These are phyloP conservation scores for Colletotrichum sp. DNA, from an alignment of 2,329 filamentous ascomycete species.

Conservation along the genomic window DNA sequence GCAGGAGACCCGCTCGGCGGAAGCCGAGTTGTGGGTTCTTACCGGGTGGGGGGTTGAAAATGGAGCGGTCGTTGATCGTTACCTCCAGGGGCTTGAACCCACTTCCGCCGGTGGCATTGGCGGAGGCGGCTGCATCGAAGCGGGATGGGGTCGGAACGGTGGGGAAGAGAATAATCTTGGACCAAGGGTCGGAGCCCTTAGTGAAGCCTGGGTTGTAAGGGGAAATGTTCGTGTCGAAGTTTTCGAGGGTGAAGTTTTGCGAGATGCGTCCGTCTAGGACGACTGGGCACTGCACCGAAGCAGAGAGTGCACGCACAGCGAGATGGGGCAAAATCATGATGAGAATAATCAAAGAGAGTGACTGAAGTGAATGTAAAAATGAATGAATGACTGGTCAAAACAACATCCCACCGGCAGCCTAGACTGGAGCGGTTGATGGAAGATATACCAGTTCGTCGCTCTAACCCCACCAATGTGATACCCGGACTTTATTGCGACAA, in stretches of 20 bases:
- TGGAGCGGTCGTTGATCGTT: constrained; percentile 61
- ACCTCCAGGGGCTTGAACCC: constrained; percentile 48
- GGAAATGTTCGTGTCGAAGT: constrained; percentile 48
- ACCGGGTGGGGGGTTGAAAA: constrained; percentile 54
- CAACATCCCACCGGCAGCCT: not conserved
- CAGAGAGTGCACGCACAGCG: not conserved
- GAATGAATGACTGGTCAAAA: not conserved
- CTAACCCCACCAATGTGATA: not conserved
- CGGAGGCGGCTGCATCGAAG: constrained; percentile 43
- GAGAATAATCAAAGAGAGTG: not conserved
- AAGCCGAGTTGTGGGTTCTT: constrained; percentile 54
- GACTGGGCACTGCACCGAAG: constrained; percentile 36
- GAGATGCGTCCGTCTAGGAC: constrained; percentile 54
- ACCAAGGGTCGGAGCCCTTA: constrained; percentile 56
- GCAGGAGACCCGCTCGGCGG: constrained; percentile 43
- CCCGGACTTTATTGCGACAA: not conserved
- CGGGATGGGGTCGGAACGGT: constrained; percentile 25
- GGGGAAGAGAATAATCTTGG: constrained; percentile 54
- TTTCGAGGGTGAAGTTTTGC: constrained; percentile 35
- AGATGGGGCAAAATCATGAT: constrained; percentile 6
- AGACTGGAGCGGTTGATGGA: not conserved
- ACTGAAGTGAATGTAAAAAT: not conserved
- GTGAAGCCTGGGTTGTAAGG: constrained; percentile 57
- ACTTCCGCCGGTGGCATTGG: constrained; percentile 34
- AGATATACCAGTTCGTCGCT: not conserved